These are phyloP conservation scores for Mrakiaceae sp. DNA, from an alignment of 1,284 basidiomycete species.

Conservation along the genomic window DNA sequence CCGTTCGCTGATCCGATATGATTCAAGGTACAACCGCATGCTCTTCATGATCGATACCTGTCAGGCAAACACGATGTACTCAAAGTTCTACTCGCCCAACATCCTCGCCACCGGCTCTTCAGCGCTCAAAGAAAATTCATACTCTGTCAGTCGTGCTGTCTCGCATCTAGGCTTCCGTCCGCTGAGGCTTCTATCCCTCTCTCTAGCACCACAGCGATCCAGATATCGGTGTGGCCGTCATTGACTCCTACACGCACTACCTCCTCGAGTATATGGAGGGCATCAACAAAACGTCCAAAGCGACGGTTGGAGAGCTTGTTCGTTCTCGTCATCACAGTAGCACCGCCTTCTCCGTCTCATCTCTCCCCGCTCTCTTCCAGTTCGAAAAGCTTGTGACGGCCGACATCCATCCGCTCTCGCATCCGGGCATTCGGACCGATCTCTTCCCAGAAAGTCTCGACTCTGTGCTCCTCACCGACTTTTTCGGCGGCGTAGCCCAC, in stretches of 20 bases:
- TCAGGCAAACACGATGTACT: constrained; percentile 93
- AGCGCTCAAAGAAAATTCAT: constrained; percentile 78
- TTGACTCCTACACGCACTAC: constrained; percentile 90
- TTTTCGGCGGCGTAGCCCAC: constrained; percentile 83
- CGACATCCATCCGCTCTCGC: constrained; percentile 39
- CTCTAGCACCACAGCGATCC: constrained; percentile 76
- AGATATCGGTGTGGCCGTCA: constrained; percentile 89
- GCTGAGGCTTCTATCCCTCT: not conserved
- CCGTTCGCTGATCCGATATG: not conserved
- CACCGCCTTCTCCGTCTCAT: not conserved
- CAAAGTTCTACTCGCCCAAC: constrained; percentile 89
- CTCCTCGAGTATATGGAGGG: constrained; percentile 82
- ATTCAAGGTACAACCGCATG: constrained; percentile 78
- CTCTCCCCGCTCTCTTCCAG: constrained; percentile 34
- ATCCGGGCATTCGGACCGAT: constrained; percentile 75
- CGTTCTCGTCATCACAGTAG: constrained; percentile 22
- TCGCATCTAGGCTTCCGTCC: not conserved
- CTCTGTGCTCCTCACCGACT: constrained; percentile 77
- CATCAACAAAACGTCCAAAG: constrained; percentile 76
- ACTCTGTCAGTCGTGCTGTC: constrained; percentile 54
- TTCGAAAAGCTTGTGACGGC: constrained; percentile 53
- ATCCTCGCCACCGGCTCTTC: constrained; percentile 89
- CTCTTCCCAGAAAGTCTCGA: constrained; percentile 54
- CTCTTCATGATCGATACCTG: constrained; percentile 99
- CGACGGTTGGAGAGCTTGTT: constrained; percentile 75